Percentiles rank a stretch among this genome's conserved stretches.
phyloP scores from a whole-genome alignment of 78 protist genomes.

The Dictyostelium discoideum region dicty_2.7 NC_007090.3:2389001-2389500 shows the following conservation, averaged over 20 bases:
- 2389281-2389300: constrained; percentile 61
- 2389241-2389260: constrained; percentile 72
- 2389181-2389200: constrained; percentile 81
- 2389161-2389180: constrained; percentile 35
- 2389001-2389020: constrained; percentile 80
- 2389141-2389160: constrained; percentile 50
- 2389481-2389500: constrained; percentile 74
- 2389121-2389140: constrained; percentile 65
- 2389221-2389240: constrained; percentile 56
- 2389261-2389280: constrained; percentile 37
- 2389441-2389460: constrained; percentile 43
- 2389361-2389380: constrained; percentile 23
- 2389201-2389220: constrained; percentile 71
- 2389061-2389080: constrained; percentile 60
- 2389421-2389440: not conserved
- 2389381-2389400: constrained; percentile 15
- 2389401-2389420: not conserved
- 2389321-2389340: constrained; percentile 30
- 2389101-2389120: constrained; percentile 77
- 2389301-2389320: constrained; percentile 21
- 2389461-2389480: constrained; percentile 30
- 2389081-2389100: constrained; percentile 64
- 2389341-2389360: constrained; percentile 46
- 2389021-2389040: constrained; percentile 66
- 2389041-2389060: constrained; percentile 23